phyloP scores from a whole-genome alignment of 2,329 filamentous ascomycete genomes.

The Diaporthe sp. region DNA sequence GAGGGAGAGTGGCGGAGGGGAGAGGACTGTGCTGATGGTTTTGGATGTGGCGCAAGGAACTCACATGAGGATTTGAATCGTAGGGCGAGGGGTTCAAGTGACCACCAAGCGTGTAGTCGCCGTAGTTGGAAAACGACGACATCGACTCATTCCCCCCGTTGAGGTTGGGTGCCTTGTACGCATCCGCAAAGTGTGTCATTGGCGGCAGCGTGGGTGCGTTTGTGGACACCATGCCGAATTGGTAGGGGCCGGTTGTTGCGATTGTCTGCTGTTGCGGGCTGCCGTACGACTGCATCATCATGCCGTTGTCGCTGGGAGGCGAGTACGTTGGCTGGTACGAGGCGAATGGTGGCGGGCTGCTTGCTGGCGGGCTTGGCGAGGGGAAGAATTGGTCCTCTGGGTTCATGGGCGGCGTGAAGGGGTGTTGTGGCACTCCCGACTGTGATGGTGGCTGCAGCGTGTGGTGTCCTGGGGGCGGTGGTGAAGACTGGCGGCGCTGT shows the following conservation, averaged over 20 bases:
- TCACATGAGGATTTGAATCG: constrained; percentile 82
- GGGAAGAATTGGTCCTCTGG: constrained; percentile 76
- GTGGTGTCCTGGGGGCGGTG: constrained; percentile 46
- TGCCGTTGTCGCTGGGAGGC: constrained; percentile 68
- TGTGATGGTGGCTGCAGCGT: constrained; percentile 49
- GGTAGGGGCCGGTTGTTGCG: constrained; percentile 66
- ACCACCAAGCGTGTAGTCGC: constrained; percentile 73
- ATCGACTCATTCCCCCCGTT: constrained; percentile 70
- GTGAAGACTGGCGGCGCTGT: constrained; percentile 41
- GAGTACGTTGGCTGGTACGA: constrained; percentile 74
- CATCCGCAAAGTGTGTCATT: constrained; percentile 73
- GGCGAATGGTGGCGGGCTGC: constrained; percentile 74
- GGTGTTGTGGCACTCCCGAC: constrained; percentile 58
- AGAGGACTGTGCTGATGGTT: constrained; percentile 44
- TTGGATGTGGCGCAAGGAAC: constrained; percentile 63
- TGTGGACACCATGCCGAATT: constrained; percentile 68
- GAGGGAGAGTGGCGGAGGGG: constrained; percentile 45
- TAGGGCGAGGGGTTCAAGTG: constrained; percentile 75
- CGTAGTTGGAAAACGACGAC: constrained; percentile 73
- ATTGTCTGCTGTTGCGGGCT: constrained; percentile 63
- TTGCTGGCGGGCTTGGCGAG: constrained; percentile 44
- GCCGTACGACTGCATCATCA: constrained; percentile 71
- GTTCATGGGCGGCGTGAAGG: constrained; percentile 73
- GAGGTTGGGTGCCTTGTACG: constrained; percentile 75
- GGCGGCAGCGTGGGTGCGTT: constrained; percentile 73